phyloP scores from a whole-genome alignment of 495 filamentous ascomycete genomes.

The Neurospora tetrasperma region DNA sequence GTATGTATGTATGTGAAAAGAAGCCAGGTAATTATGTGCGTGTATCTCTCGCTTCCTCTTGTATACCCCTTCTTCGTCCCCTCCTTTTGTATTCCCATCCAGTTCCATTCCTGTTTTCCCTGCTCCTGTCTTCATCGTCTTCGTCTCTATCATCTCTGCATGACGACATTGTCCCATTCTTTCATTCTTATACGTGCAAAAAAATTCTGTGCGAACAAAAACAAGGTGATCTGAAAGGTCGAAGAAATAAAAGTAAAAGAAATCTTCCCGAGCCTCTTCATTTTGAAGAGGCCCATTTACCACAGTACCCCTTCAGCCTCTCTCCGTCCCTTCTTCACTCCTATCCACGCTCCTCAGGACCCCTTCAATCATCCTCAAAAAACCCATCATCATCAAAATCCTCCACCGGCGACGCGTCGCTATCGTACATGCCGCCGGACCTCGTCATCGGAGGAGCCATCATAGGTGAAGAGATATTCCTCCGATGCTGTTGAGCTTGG shows the following conservation, averaged over 20 bases:
- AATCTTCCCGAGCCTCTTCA: neutral
- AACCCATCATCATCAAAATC: conserved; percentile 47
- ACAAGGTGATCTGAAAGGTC: neutral
- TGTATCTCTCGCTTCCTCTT: neutral
- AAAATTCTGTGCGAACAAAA: conserved; percentile 1
- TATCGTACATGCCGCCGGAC: conserved; percentile 52
- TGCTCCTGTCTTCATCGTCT: neutral
- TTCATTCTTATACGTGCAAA: neutral
- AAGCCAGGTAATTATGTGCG: neutral
- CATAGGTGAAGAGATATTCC: neutral
- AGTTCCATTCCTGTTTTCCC: neutral
- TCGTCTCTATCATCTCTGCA: neutral
- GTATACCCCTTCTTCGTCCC: neutral
- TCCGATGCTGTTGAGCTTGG: neutral
- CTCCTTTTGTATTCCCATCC: neutral
- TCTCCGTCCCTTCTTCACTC: neutral
- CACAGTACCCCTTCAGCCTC: neutral
- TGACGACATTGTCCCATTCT: neutral
- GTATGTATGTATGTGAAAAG: neutral
- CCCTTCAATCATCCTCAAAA: conserved; percentile 40
- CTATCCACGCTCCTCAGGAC: neutral
- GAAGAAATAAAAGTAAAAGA: neutral
- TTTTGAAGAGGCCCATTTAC: neutral
- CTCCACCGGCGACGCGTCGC: conserved; percentile 49
- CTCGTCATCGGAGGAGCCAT: conserved; percentile 62